These are phyloP conservation scores for Hexamita inflata DNA, from an alignment of 208 protist species.

Conservation along the genomic window DNA sequence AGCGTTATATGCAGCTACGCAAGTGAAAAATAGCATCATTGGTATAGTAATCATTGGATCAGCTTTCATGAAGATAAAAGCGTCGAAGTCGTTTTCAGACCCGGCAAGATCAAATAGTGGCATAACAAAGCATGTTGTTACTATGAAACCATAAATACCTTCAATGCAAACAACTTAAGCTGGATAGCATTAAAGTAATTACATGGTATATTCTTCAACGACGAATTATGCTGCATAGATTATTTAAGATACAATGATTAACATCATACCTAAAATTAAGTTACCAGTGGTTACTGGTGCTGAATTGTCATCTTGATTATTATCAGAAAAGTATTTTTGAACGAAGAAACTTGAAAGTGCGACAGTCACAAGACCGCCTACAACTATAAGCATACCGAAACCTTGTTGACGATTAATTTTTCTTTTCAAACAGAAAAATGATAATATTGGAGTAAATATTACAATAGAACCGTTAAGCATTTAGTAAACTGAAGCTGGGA, in stretches of 20 bases:
- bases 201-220: slow-evolving; percentile 21
- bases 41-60: background rate
- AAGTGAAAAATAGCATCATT: background rate
- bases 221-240: slow-evolving; percentile 9
- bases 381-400: background rate
- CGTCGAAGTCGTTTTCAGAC: slow-evolving; percentile 13
- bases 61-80: background rate
- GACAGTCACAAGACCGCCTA: background rate
- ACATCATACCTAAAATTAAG: background rate
- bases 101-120: background rate
- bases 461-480: slow-evolving; percentile 2
- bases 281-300: background rate
- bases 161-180: slow-evolving; percentile 14
- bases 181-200: background rate
- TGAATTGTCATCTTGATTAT: background rate
- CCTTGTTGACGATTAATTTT: background rate
- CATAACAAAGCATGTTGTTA: background rate
- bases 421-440: background rate
- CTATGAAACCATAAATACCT: slow-evolving; percentile 6
- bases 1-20: background rate
- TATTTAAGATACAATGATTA: background rate
- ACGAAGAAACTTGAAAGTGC: background rate
- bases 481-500: slow-evolving; percentile 8
- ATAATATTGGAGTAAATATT: slow-evolving; percentile 6
- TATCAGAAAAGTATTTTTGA: background rate